A percentile compares a stretch with the other conserved stretches of the same genome.
These are phyloP conservation scores for Vigna mungo DNA, from an alignment of 306 rosid genomes.

Conservation along the genomic window DNA sequence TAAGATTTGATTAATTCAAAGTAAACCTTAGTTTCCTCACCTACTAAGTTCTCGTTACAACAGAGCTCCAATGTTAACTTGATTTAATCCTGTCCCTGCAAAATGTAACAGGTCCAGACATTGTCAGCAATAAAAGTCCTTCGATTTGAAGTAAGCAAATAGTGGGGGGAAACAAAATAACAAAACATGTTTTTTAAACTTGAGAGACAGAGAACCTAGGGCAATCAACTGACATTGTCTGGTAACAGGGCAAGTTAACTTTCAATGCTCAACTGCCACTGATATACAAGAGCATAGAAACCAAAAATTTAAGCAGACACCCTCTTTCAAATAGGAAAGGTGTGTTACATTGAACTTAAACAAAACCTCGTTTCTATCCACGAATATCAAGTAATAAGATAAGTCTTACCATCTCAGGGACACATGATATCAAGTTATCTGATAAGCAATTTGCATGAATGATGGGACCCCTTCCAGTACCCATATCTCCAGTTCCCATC, in stretches of 20 bases:
- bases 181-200: not conserved
- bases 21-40: conserved; percentile 50
- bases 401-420: conserved; percentile 58
- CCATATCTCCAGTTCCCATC: conserved; percentile 38
- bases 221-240: not conserved
- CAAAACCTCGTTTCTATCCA: conserved; percentile 18
- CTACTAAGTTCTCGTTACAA: conserved; percentile 27
- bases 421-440: conserved; percentile 55
- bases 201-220: conserved; percentile 3
- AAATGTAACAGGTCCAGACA: conserved; percentile 33
- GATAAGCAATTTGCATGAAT: conserved; percentile 77
- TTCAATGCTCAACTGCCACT: not conserved
- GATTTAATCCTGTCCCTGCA: conserved; percentile 60
- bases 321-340: conserved; percentile 25
- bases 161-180: not conserved
- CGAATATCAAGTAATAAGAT: conserved; percentile 12
- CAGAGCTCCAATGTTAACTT: conserved; percentile 26
- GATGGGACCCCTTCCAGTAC: conserved; percentile 64
- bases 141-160: not conserved
- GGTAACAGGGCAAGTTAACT: not conserved
- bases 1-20: conserved; percentile 45
- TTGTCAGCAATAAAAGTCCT: conserved; percentile 20
- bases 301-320: not conserved
- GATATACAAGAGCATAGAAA: not conserved
- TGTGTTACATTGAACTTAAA: conserved; percentile 11